Conservation (phyloP, 1,284 basidiomycete species). For the Naganishia sp. region DNA sequence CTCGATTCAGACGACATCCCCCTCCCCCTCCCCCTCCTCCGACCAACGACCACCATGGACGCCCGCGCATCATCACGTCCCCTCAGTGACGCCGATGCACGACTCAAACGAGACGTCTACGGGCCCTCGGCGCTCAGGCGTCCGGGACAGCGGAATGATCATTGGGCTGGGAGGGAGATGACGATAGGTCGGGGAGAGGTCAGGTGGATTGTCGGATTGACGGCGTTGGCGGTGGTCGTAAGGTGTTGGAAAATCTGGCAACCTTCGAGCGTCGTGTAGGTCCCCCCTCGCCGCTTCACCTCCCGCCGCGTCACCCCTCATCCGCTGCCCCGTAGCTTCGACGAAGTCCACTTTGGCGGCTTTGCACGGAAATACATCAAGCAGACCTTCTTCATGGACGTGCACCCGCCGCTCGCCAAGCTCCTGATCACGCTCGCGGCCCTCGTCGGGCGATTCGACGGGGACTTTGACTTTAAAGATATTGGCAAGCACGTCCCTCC, state of each 20-base stretch:
- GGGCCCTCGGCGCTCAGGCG: constrained; percentile 7
- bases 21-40: too few species aligned
- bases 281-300: constrained; percentile 34
- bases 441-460: constrained; percentile 87
- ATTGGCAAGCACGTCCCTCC: constrained; percentile 76
- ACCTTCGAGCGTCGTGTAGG: constrained; percentile 86
- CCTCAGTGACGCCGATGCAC: constrained; percentile 32
- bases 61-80: constrained; percentile 1
- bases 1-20: too few species aligned
- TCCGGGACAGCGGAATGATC: constrained; percentile 7
- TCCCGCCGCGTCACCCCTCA: constrained; percentile 8
- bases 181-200: constrained; percentile 68
- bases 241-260: constrained; percentile 75
- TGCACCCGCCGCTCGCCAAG: constrained; percentile 96
- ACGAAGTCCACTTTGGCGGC: constrained; percentile 96
- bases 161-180: constrained; percentile 59
- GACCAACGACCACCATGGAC: not conserved
- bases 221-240: constrained; percentile 69
- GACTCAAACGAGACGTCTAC: constrained; percentile 26
- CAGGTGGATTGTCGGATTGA: constrained; percentile 67
- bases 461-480: constrained; percentile 94
- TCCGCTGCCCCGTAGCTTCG: constrained; percentile 65
- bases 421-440: constrained; percentile 88
- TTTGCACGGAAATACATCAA: constrained; percentile 85
- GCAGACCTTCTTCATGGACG: constrained; percentile 95